Conservation (phyloP, 805 yeast genomes). For the Monosporozyma siamensis region DNA sequence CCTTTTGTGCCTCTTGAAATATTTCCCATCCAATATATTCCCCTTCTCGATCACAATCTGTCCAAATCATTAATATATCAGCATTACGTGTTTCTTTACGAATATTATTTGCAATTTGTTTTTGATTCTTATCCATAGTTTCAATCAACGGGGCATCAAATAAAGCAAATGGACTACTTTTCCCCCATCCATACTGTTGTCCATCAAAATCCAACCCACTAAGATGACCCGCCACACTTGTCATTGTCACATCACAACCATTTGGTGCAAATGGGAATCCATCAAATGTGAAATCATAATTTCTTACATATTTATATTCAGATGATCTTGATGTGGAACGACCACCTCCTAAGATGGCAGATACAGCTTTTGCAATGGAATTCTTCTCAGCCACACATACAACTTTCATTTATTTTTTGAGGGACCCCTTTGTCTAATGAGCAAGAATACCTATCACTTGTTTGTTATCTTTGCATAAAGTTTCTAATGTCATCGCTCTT, state of each 20-base stretch:
- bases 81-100: constrained; percentile 51
- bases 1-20: constrained; percentile 51
- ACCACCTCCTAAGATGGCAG: constrained; percentile 66
- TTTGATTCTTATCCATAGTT: constrained; percentile 34
- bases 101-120: constrained; percentile 56
- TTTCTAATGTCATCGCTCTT: no score
- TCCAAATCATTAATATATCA: constrained; percentile 80
- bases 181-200: constrained; percentile 49
- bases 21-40: constrained; percentile 87
- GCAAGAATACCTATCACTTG: no score
- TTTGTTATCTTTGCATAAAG: no score
- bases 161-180: constrained; percentile 51
- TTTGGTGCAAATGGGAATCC: constrained; percentile 40
- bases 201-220: constrained; percentile 50
- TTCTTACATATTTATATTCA: constrained; percentile 54
- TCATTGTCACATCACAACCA: constrained; percentile 84
- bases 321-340: constrained; percentile 39
- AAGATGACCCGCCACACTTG: constrained; percentile 86
- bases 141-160: constrained; percentile 62
- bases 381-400: constrained; percentile 97
- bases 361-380: constrained; percentile 80
- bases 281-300: constrained; percentile 64
- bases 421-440: no score
- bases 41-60: constrained; percentile 97
- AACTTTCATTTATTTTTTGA: constrained; percentile 44